Conservation (phyloP, 2,329 filamentous ascomycete genomes). For the Raffaelea arxii region DNA sequence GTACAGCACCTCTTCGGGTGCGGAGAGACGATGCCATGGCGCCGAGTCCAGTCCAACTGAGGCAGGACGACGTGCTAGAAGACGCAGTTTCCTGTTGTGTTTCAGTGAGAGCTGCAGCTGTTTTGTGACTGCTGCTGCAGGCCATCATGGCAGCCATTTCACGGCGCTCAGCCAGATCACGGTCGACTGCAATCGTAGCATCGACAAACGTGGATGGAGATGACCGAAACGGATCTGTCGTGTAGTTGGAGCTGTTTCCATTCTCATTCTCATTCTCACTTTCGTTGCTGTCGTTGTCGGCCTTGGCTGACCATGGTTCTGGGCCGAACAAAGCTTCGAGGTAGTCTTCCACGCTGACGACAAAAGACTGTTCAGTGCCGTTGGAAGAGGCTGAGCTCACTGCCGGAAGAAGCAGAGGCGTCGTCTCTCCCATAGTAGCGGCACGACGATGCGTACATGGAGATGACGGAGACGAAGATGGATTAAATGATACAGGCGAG, state of each 20-base stretch:
- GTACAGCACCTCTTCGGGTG: conserved; percentile 8
- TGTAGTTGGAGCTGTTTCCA: background rate
- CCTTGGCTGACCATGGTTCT: conserved; percentile 13
- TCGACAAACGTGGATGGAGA: conserved; percentile 18
- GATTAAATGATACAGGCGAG: too few species aligned
- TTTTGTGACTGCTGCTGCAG: conserved; percentile 14
- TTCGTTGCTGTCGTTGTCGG: background rate
- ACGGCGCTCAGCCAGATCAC: conserved; percentile 30
- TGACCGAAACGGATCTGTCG: background rate
- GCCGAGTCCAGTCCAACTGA: conserved; percentile 31
- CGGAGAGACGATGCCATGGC: conserved; percentile 17
- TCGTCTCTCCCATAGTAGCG: too few species aligned
- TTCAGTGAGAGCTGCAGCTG: conserved; percentile 5
- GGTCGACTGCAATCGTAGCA: conserved; percentile 25
- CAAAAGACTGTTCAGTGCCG: too few species aligned
- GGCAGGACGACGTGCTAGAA: conserved; percentile 10
- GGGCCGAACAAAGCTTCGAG: conserved; percentile 24
- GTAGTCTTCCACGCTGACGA: conserved; percentile 24
- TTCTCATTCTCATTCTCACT: too few species aligned
- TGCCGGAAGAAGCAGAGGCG: too few species aligned
- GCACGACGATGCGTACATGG: too few species aligned
- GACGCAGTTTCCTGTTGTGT: conserved; percentile 1
- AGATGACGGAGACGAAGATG: too few species aligned
- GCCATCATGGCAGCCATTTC: conserved; percentile 29
- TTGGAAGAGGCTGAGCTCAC: conserved; percentile 4